Evolutionary conservation across 768 basidiomycete species (phyloP), one percentile per base, ranked within the genome.

Genomic region (Leccinellum luteum): DNA sequence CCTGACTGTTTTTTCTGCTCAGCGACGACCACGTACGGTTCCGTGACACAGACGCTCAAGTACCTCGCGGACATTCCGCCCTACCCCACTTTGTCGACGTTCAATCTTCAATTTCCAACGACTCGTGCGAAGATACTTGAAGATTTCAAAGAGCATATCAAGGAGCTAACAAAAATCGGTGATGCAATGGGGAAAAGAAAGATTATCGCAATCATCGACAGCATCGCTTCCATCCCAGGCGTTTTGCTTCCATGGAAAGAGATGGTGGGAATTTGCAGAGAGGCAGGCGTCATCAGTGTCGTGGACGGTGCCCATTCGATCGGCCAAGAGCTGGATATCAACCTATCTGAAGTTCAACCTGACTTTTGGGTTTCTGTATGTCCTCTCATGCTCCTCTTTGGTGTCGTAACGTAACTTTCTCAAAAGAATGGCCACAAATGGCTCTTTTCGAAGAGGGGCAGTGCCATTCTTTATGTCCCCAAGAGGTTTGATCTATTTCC

Each of bases 341-440:
- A 90, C 64, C 69, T 92, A 17, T 75, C 74, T 4, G 74, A 76
- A 45, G 72, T 72, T 0, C 74, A 78, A 51, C 88, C 88, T 12
- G 92, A 94, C 71, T 91, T 92, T 66, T 92, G 85, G 85, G 74
- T 87, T 23, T 86, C 89, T 32, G 89, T 90, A 59, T 23, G 82
- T 75, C 4, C 3, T 17, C 44, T 21, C 30, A 15, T 32, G 23
- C 28, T 28, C 35, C 14, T 3, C n/a, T 19, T n/a, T 12, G 21
- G 35, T 6, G 17, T 49, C 25, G 19, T 50, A 27, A 44, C 25
- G 32, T 3, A 14, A 8, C 54, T 23, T 35, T 43, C 10, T 31
- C 5, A 2, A 14, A 53, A 90, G 84, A 92, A 92, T 64, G 88
- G 87, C 61, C 89, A 94, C 72, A 94, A 94, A 71, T 95, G 93